Evolutionary conservation across 1,284 basidiomycete genomes (phyloP), one percentile per base, ranked within the genome.

Genomic region (Melampsora occidentalis): DNA sequence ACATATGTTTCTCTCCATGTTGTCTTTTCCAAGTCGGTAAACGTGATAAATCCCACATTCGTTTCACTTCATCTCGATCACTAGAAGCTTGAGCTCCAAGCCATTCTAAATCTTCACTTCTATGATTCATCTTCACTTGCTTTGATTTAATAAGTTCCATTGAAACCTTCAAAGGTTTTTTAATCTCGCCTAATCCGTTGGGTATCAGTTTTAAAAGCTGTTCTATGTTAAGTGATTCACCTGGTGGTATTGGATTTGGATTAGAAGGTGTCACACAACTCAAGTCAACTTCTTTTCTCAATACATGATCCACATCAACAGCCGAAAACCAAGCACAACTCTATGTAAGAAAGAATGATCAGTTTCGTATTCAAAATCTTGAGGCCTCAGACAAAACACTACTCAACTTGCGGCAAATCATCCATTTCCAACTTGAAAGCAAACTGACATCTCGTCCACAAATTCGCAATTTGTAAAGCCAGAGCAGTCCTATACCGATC

Each of bases 201-300:
- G 71, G 71, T 16, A 51, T 59, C 3, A 67, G 87, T 57, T 85
- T 85, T 16, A 98, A 85, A 2, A 91, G 85, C 73, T 87, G 80
- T 12, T 83, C 81, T 78, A 99, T 96, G 81, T 91, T 89, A 77
- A 97, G 83, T 72, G 90, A 91, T 83, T 97, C 91, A 25, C 96
- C 97, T 0, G 91, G 87, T 0, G 91, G 87, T 69, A 99, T 93
- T 0, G 91, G 87, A 22, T 82, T 83, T 2, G 92, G 91, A 79
- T 99, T 94, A 12, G 92, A 95, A 0, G 96, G 97, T 9, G 96
- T 99, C 33, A 94, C 88, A 80, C 96, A 99, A 0, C 91, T 86
- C 90, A 99, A 94, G 82, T 96, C 92, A 33, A 95, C 94, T 84
- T 99, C 97, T 83, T 99, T 99, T 39, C 96, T 88, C 67, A 98